Evolutionary conservation across 2,329 filamentous ascomycete genomes (phyloP).

Genomic region (Aspergillus candidus): DNA sequence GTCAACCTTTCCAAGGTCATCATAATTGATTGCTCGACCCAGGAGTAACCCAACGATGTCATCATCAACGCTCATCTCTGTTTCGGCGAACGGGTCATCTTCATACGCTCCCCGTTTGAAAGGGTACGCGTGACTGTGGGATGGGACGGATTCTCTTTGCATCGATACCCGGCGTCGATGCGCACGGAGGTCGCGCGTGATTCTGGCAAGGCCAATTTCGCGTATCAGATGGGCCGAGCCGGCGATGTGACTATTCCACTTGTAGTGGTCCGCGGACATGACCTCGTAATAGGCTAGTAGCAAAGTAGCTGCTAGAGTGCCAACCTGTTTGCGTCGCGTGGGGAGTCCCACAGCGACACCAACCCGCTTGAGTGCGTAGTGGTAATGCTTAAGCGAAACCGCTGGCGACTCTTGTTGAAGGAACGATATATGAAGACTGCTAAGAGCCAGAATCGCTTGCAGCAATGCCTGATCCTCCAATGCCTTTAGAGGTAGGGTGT

Average conservation of each 20-base stretch:
- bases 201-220: slow-evolving; percentile 71
- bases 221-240: slow-evolving; percentile 75
- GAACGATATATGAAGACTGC: slow-evolving; percentile 81
- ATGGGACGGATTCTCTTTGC: slow-evolving; percentile 22
- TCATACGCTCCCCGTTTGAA: slow-evolving; percentile 35
- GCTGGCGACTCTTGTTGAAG: slow-evolving; percentile 68
- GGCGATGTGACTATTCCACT: slow-evolving; percentile 89
- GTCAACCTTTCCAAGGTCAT: slow-evolving; percentile 50
- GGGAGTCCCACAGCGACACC: slow-evolving; percentile 67
- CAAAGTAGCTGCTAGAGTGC: slow-evolving; percentile 81
- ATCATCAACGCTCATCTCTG: slow-evolving; percentile 49
- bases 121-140: slow-evolving; percentile 12
- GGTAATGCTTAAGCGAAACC: slow-evolving; percentile 85
- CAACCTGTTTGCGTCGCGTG: slow-evolving; percentile 63
- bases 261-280: slow-evolving; percentile 86
- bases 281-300: slow-evolving; percentile 90
- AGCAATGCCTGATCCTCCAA: slow-evolving; percentile 80
- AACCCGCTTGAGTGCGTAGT: slow-evolving; percentile 72
- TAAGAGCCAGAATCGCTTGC: slow-evolving; percentile 82
- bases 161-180: slow-evolving; percentile 49
- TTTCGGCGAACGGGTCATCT: slow-evolving; percentile 38
- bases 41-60: slow-evolving; percentile 53
- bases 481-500: slow-evolving; percentile 77
- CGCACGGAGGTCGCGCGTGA: slow-evolving; percentile 64
- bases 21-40: slow-evolving; percentile 54